Conservation (phyloP, 2,329 filamentous ascomycete genomes). For the Apiospora koreana region DNA sequence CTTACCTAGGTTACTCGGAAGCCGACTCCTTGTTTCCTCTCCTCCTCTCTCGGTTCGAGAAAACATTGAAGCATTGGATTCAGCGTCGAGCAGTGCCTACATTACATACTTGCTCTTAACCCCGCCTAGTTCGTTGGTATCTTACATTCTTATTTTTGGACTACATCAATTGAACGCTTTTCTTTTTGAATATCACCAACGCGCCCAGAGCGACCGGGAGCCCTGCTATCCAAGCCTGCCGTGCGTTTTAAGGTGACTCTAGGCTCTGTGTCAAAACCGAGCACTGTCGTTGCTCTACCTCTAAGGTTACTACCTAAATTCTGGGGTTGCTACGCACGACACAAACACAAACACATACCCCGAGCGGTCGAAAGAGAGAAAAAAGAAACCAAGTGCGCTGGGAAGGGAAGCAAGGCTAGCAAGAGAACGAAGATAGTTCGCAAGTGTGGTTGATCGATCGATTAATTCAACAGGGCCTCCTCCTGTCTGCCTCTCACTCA, state of each 20-base stretch:
- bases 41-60: background rate
- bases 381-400: background rate
- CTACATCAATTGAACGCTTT: background rate
- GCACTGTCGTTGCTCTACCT: background rate
- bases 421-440: background rate
- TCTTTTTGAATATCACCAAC: background rate
- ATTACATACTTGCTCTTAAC: background rate
- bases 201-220: background rate
- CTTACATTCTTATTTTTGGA: too few relatives aligned
- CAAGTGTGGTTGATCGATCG: background rate
- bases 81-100: background rate
- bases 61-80: background rate
- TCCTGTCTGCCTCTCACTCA: too few relatives aligned
- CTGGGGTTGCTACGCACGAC: background rate
- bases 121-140: background rate
- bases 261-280: constrained; percentile 3
- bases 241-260: background rate
- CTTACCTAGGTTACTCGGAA: too few relatives aligned
- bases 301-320: background rate
- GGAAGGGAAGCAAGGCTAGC: background rate
- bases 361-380: background rate
- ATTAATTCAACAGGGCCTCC: too few relatives aligned
- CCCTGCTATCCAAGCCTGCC: background rate
- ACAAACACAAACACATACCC: background rate
- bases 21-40: background rate